Base-by-base conservation (phyloP, 495 filamentous ascomycete species). In the Aspergillus diversus region DNA sequence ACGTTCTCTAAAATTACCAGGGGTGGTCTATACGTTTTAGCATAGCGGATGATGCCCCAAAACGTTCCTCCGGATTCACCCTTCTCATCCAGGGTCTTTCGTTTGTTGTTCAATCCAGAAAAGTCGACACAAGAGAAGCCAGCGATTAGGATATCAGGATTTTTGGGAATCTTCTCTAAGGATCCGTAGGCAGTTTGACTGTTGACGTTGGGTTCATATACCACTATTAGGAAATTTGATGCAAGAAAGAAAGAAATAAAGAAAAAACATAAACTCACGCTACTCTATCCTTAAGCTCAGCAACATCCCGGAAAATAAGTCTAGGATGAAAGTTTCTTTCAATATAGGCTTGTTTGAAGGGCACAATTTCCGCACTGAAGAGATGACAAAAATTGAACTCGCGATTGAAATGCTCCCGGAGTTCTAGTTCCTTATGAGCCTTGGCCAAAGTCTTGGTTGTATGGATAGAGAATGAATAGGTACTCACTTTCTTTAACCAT, bases 51-150 rank as follows among this genome's bases (percentile, higher is more conserved):
- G 47, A 92, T 82, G 0, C 84, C 85, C 35, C 81, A 78, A 69
- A 92, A 92, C 0, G 92, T 96, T 47, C 85, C 78, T 0, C 81
- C 82, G 0, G 92, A 93, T 64, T 93, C 86, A 17, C 92, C 91
- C 9, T 73, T 69, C 0, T 79, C 73, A 13, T 81, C 73, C 0
- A 91, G 69, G 0, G 66, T 64, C 33, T 76, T 78, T 13, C 61
- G 65, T 12, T 71, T 71, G 46, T 66, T 69, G 57, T 83, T 84
- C 33, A 84, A 60, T 15, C 33, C 56, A 0, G 76, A 83, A 56
- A 89, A 92, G 69, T 96, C 92, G 11, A 92, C 88, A 66, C 92
- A 96, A 5, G 89, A 86, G 60, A 88, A 90, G 0, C 92, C 92
- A 9, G 88, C 87, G 49, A 95, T 79, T 7, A 96, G 73, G 27